Conservation (phyloP, 139 green algal genomes). For the Ostreobium quekettii region DNA sequence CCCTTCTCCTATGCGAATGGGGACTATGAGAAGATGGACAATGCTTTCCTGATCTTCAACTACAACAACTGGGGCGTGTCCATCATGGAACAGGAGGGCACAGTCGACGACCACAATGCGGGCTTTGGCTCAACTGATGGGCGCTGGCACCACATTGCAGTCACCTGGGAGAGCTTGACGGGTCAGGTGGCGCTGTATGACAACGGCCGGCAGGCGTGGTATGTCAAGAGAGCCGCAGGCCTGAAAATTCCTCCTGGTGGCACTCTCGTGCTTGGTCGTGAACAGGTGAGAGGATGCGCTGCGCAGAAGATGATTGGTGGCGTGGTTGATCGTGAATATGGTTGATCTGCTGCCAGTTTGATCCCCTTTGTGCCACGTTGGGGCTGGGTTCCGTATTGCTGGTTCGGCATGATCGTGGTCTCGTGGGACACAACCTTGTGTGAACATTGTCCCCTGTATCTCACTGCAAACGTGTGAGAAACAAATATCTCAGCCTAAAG, state of each 20-base stretch:
- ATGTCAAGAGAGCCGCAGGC: constrained; percentile 44
- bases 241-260: constrained; percentile 61
- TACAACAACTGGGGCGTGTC: constrained; percentile 71
- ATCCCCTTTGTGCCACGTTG: too few species aligned
- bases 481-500: too few species aligned
- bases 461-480: too few species aligned
- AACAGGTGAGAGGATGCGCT: too few species aligned
- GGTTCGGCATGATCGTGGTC: too few species aligned
- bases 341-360: too few species aligned
- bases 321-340: too few species aligned
- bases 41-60: constrained; percentile 75
- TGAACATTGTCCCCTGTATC: too few species aligned
- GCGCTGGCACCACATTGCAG: constrained; percentile 75
- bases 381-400: too few species aligned
- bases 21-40: constrained; percentile 56
- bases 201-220: constrained; percentile 66
- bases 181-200: constrained; percentile 61
- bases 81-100: constrained; percentile 80
- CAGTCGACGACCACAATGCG: constrained; percentile 47
- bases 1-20: constrained; percentile 58
- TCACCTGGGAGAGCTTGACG: constrained; percentile 57
- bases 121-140: constrained; percentile 65
- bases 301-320: too few species aligned
- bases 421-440: too few species aligned
- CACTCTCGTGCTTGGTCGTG: constrained; percentile 72